Conservation (phyloP, 345 rosid genomes). For the Syzygium grande region DNA sequence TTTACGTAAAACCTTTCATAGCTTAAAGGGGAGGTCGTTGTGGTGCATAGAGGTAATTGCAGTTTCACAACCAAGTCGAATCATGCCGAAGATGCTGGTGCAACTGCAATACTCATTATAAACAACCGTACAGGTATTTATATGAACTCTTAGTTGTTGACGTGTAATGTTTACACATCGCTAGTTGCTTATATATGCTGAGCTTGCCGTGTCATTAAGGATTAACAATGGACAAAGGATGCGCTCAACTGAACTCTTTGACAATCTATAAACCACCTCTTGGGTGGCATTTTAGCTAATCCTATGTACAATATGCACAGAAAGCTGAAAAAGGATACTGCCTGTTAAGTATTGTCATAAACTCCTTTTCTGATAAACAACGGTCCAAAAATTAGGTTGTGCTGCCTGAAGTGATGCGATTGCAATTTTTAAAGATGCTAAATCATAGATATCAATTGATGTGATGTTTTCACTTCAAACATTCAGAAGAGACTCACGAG, state of each 20-base stretch:
- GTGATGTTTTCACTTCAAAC: neutral
- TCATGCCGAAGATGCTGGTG: conserved; percentile 61
- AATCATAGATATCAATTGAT: neutral
- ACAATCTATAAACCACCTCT: neutral
- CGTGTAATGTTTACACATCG: neutral
- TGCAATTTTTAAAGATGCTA: neutral
- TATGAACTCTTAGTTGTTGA: neutral
- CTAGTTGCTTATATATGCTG: neutral
- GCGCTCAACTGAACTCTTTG: neutral
- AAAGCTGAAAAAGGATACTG: neutral
- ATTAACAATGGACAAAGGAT: neutral
- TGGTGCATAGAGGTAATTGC: conserved; percentile 80
- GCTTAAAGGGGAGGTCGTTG: conserved; percentile 59
- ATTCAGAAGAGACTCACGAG: neutral
- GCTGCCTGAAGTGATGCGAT: neutral
- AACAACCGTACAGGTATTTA: conserved; percentile 56
- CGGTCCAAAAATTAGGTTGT: neutral
- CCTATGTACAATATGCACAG: neutral
- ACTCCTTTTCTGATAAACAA: neutral
- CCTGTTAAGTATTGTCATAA: neutral
- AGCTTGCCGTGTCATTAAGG: neutral
- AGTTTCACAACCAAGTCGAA: conserved; percentile 76
- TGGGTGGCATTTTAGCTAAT: neutral
- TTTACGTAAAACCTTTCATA: conserved; percentile 8
- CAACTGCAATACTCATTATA: conserved; percentile 73